Base-by-base conservation (phyloP, 441 rosid species). In the Pelargonium citronellum region DNA sequence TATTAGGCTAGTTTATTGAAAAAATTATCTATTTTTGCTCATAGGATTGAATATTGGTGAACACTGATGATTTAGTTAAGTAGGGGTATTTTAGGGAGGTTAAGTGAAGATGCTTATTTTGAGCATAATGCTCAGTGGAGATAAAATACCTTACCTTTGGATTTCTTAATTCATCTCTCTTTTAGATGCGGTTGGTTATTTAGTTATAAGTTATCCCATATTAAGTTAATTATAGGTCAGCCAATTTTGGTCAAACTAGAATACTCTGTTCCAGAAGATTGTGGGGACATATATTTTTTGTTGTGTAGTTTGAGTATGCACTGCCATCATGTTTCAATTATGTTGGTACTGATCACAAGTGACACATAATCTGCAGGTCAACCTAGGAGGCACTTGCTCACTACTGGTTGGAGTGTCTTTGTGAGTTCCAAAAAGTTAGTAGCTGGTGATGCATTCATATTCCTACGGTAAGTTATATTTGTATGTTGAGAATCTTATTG, bases 381-480 rank as follows among this genome's bases (percentile, higher is more conserved):
- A 83, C 99, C 99, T 1, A 81, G 99, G 39, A 88, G 99, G 78
- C 99, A 95, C 80, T 81, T 95, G 77, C 98, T 95, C 72, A 97
- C 91, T 73, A 95, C 97, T 78, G 99, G 99, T 34, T 95, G 99
- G 99, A 90, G 97, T 63, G 93, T 92, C 69, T 95, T 92, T 79
- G 99, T 95, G 70, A 92, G 98, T 77, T 87, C 97, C 64, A 95
- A 95, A 79, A 84, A 92, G 81, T 89, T 95, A 68, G 95, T 95
- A 67, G 99, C 98, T 4, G 99, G 99, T 71, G 99, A 95, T 86
- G 99, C 99, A 0, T 92, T 95, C 77, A 95, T 95, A 75, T 95
- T 95, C 79, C 80, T 95, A 34, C 89, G 99, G 99, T 92, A 74
- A 58, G 77, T 27, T 4, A 19, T 37, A 39, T 11, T n/a, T 34